Evolutionary conservation across 176 grass and related monocot species (phyloP).

Genomic region (Oryza australiensis): DNA sequence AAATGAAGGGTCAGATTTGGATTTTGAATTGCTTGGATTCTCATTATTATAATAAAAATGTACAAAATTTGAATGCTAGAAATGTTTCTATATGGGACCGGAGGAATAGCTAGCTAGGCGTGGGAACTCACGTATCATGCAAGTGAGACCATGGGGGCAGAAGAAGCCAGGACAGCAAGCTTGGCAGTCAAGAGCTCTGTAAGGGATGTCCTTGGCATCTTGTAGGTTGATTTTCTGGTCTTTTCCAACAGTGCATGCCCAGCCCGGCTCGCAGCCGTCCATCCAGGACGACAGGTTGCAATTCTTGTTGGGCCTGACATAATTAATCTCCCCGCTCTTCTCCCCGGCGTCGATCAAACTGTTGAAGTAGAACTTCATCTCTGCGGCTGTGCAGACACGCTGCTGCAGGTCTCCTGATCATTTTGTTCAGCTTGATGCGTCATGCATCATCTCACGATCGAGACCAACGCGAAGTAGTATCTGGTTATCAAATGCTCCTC

Average conservation of each 20-base stretch:
- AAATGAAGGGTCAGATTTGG: too few relatives aligned
- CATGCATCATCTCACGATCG: background rate
- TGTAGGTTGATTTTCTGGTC: conserved; percentile 70
- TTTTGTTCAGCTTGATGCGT: background rate
- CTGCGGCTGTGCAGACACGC: conserved; percentile 78
- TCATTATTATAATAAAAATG: too few relatives aligned
- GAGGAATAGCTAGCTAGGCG: too few relatives aligned
- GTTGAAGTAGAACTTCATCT: conserved; percentile 92
- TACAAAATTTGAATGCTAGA: too few relatives aligned
- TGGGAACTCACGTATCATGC: conserved; percentile 86
- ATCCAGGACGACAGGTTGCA: conserved; percentile 90
- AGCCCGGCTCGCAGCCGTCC: conserved; percentile 89
- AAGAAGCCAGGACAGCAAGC: conserved; percentile 90
- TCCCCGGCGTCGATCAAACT: conserved; percentile 51
- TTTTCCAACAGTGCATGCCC: conserved; percentile 59
- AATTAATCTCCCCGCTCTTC: conserved; percentile 52
- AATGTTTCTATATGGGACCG: too few relatives aligned
- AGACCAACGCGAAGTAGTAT: background rate
- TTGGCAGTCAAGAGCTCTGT: conserved; percentile 53
- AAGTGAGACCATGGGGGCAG: conserved; percentile 91
- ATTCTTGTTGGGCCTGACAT: conserved; percentile 81
- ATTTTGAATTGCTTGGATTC: too few relatives aligned
- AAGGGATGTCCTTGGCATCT: conserved; percentile 57
- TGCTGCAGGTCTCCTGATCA: conserved; percentile 73
- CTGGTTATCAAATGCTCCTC: background rate